Evolutionary conservation across 2,329 filamentous ascomycete species (phyloP), one percentile per base, ranked within the genome.

Genomic region (Botrytis byssoidea): DNA sequence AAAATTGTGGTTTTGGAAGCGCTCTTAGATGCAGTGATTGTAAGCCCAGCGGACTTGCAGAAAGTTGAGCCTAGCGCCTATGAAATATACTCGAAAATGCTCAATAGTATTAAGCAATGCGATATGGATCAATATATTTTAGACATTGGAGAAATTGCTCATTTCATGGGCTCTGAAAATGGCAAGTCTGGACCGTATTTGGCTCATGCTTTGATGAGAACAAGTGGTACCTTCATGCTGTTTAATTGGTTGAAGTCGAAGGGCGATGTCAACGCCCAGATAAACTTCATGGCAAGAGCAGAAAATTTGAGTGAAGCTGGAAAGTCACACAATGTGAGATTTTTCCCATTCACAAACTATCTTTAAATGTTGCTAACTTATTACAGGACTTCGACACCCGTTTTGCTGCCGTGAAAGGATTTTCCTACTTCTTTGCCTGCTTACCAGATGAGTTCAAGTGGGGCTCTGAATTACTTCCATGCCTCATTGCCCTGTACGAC

Each of bases 401-500:
- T 68, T 84, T 88, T 78, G 88, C 91, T 0, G 89, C 89, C 1
- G 85, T 86, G 1, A 81, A 83, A 55, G 88, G 91, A 1, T 83
- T 93, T 22, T 87, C 86, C 22, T 88, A 89, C 80, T 87, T 84
- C 78, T 80, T 74, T 55, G 77, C 68, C 66, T 55, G 61, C 14
- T 25, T 76, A 73, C 74, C 81, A 9, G 48, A 60, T 20, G n/a
- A 59, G 6, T 44, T 69, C 8, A 37, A 69, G 18, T 55, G 51
- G 35, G 57, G 29, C 10, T 46, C 70, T 4, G 73, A 75, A n/a
- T 72, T 75, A 22, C 81, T 93, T 1, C 84, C 88, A 1, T 84
- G 88, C 44, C 87, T 92, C 70, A 81, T 94, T 8, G 85, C 91
- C 5, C 83, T 95, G 1, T 95, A 96, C 82, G 91, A 94, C 80